Conservation (phyloP, 106 monocot species). For the Gastrodia elata region DNA sequence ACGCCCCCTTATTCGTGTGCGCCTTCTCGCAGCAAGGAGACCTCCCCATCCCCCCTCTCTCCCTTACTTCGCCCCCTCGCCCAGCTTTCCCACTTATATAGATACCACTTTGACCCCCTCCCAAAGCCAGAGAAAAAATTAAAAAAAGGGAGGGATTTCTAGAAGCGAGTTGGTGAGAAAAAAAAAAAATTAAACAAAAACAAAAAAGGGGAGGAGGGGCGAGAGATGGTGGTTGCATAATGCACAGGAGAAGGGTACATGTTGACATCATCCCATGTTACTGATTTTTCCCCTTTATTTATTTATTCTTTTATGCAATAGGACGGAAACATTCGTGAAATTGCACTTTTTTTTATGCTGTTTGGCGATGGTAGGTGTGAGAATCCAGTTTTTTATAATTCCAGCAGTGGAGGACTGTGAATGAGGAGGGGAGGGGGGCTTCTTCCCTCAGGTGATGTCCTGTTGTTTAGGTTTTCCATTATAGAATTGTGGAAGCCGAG, state of each 20-base stretch:
- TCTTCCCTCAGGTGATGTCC: not conserved
- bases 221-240: slow-evolving; percentile 1
- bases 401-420: not conserved
- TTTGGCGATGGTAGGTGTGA: not conserved
- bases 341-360: not conserved
- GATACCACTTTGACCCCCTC: not conserved
- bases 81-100: not conserved
- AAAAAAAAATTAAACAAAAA: no score
- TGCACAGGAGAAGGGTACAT: not conserved
- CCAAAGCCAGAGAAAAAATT: not conserved
- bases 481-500: not conserved
- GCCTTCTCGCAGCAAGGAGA: slow-evolving; percentile 15
- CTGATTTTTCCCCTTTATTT: no score
- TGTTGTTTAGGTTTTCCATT: not conserved
- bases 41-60: slow-evolving; percentile 1
- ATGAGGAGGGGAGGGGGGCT: not conserved
- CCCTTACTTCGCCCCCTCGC: not conserved
- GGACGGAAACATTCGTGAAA: not conserved
- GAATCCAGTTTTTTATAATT: not conserved
- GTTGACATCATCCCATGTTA: slow-evolving; percentile 9
- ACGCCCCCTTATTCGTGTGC: slow-evolving; percentile 12
- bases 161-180: slow-evolving; percentile 15
- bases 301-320: not conserved
- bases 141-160: not conserved
- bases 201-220: no score